These are phyloP conservation scores for Acer yangbiense DNA, from an alignment of 345 rosid species.

Conservation along the genomic window DNA sequence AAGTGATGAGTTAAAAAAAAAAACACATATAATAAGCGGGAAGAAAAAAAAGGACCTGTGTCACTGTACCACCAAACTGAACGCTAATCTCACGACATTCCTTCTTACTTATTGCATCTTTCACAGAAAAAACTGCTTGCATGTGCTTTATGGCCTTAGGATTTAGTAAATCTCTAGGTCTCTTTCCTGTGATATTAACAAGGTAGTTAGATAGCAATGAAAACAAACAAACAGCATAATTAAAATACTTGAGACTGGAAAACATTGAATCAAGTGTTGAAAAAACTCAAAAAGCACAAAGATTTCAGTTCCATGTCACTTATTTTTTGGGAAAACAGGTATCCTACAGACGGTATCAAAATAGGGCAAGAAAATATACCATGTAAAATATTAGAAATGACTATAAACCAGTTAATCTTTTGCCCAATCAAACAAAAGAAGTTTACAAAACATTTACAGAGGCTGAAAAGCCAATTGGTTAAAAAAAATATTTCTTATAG, in stretches of 20 bases:
- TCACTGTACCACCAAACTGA: slow-evolving; percentile 78
- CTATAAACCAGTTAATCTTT: not conserved
- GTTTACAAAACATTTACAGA: slow-evolving; percentile 5
- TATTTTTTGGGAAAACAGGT: not conserved
- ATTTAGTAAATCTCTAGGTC: slow-evolving; percentile 94
- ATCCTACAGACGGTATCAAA: not conserved
- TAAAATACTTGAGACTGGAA: not conserved
- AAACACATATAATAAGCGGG: not conserved
- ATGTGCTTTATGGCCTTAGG: slow-evolving; percentile 93
- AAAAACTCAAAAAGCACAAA: not conserved
- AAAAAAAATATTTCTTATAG: not conserved
- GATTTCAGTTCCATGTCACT: not conserved
- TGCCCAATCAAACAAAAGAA: not conserved
- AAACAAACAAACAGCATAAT: slow-evolving; percentile 11
- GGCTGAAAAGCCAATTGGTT: not conserved
- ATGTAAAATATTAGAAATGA: not conserved
- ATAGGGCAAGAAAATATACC: not conserved
- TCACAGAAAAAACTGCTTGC: slow-evolving; percentile 87
- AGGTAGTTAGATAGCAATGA: not conserved
- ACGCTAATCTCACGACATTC: slow-evolving; percentile 95
- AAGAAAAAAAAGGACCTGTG: slow-evolving; percentile 57
- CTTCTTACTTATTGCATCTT: slow-evolving; percentile 92
- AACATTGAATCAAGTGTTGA: not conserved
- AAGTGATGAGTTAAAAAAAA: not conserved
- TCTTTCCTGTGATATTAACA: slow-evolving; percentile 65